These are phyloP conservation scores for Lachnellula cervina DNA, from an alignment of 2,329 filamentous ascomycete genomes.

Conservation along the genomic window DNA sequence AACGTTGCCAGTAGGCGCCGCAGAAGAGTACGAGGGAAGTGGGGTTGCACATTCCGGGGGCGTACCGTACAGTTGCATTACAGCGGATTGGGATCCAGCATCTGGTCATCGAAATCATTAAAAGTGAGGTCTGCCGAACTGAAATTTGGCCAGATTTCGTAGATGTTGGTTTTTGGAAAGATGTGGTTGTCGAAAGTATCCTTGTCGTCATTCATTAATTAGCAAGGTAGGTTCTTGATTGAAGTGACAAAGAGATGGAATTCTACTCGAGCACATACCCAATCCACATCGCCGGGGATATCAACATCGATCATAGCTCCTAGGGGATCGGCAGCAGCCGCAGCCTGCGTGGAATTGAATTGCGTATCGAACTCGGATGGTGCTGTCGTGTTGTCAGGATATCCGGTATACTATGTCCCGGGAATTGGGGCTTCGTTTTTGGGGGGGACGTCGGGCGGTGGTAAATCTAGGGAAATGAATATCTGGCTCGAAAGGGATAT, in stretches of 20 bases:
- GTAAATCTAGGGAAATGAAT: not conserved
- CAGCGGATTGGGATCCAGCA: not conserved
- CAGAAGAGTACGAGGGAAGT: too few relatives aligned
- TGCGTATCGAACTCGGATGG: conserved; percentile 1
- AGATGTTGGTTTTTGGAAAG: not conserved
- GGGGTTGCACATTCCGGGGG: too few relatives aligned
- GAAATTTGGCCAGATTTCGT: not conserved
- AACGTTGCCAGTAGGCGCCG: too few relatives aligned
- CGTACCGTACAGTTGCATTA: too few relatives aligned
- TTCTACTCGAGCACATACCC: conserved; percentile 14
- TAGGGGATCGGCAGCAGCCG: not conserved
- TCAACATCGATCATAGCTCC: not conserved
- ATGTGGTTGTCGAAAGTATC: conserved; percentile 6
- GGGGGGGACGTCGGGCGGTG: not conserved
- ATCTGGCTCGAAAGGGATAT: not conserved
- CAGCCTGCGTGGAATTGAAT: not conserved
- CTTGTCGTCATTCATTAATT: not conserved
- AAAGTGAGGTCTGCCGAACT: not conserved
- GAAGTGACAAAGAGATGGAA: not conserved
- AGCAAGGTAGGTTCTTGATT: not conserved
- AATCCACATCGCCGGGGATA: conserved; percentile 10
- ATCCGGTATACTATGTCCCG: not conserved
- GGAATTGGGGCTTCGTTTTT: not conserved
- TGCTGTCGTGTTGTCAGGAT: not conserved
- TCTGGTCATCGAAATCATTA: not conserved